These are phyloP conservation scores for Malassezia cuniculi DNA, from an alignment of 1,284 basidiomycete species.

Conservation along the genomic window DNA sequence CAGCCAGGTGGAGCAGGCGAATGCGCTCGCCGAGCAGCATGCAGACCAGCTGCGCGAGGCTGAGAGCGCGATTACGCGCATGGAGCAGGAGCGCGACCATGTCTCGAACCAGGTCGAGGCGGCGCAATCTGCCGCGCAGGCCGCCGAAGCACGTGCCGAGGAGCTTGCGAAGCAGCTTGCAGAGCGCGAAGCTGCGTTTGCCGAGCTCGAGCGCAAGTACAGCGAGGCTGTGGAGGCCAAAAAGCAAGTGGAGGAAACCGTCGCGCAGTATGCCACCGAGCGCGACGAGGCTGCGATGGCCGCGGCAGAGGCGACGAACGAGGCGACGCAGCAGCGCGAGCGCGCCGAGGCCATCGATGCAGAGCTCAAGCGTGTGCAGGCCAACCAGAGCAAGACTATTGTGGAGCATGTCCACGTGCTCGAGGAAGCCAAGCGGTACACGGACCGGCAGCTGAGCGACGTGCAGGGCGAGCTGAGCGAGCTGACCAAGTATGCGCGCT, in stretches of 20 bases:
- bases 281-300: no score
- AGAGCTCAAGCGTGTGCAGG: conserved; percentile 49
- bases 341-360: conserved; percentile 10
- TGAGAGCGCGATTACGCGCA: no score
- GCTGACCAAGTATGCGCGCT: conserved; percentile 62
- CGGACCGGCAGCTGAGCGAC: conserved; percentile 77
- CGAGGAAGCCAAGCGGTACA: conserved; percentile 89
- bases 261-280: no score
- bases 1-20: conserved; percentile 5
- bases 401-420: conserved; percentile 97
- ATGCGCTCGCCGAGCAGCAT: conserved; percentile 1
- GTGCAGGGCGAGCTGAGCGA: conserved; percentile 64
- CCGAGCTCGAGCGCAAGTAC: conserved; percentile 49
- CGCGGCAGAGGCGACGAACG: conserved; percentile 42
- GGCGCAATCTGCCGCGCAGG: not conserved
- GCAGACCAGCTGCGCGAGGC: not conserved
- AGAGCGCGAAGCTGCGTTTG: conserved; percentile 40
- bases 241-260: conserved; percentile 53
- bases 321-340: conserved; percentile 51
- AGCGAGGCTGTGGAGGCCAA: conserved; percentile 19
- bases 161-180: conserved; percentile 24
- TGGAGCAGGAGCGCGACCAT: no score
- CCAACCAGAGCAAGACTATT: conserved; percentile 87
- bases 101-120: not conserved
- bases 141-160: not conserved